A percentile compares a stretch with the other conserved stretches of the same genome.
Conservation (phyloP, 371 early-diverging fungal species). For the Capniomyces stellatus region DNA sequence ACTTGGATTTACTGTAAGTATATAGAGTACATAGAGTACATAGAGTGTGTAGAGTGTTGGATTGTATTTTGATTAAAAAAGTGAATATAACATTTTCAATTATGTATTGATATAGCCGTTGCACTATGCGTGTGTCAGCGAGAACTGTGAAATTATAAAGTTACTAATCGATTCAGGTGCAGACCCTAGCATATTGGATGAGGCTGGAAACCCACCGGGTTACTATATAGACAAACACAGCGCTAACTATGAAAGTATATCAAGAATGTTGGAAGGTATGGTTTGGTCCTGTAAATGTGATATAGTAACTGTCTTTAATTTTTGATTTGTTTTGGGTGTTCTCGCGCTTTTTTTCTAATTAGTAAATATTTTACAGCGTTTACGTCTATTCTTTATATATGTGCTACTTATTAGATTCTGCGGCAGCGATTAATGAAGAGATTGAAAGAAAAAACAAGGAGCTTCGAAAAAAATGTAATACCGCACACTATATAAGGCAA, state of each 20-base stretch:
- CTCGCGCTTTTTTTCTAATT: too few species aligned
- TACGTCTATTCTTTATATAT: too few species aligned
- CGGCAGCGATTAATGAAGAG: constrained; percentile 21
- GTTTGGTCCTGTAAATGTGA: too few species aligned
- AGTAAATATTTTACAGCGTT: too few species aligned
- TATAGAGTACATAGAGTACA: background rate
- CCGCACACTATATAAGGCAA: background rate
- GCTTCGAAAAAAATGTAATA: constrained; percentile 18
- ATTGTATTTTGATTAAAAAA: too few species aligned
- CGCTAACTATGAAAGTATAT: constrained; percentile 16
- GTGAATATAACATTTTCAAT: too few species aligned
- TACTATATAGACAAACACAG: constrained; percentile 2
- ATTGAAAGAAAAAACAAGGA: constrained; percentile 30
- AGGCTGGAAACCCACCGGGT: constrained; percentile 11
- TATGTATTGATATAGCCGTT: too few species aligned
- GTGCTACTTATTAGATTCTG: too few species aligned
- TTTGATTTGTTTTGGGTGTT: too few species aligned
- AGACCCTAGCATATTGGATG: constrained; percentile 28
- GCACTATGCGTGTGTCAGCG: constrained; percentile 44
- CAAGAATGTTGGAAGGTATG: constrained; percentile 24
- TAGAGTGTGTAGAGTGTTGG: too few species aligned
- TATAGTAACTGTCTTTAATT: too few species aligned
- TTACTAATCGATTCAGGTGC: constrained; percentile 41
- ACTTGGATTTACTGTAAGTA: constrained; percentile 4
- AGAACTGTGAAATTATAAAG: constrained; percentile 30